Evolutionary conservation across 169 alveolate species (phyloP).

Genomic region (Babesia bigemina): DNA sequence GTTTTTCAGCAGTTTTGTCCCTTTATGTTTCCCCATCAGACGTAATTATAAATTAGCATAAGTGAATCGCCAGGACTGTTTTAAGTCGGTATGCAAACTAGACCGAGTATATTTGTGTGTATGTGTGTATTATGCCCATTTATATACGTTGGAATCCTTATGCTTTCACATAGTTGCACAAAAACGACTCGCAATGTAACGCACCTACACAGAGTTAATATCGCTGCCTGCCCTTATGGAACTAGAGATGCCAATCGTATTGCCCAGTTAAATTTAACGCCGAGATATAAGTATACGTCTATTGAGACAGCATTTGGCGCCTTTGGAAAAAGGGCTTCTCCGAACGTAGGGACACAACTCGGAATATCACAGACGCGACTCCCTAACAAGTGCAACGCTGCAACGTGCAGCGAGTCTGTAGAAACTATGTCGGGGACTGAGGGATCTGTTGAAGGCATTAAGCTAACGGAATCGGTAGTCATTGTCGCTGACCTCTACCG

Average conservation of each 20-base stretch:
- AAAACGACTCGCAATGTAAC: constrained; percentile 3
- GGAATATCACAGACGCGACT: background rate
- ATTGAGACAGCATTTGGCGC: background rate
- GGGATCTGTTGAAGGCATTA: background rate
- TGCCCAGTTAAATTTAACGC: background rate
- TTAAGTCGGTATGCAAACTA: constrained; percentile 7
- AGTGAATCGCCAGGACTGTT: background rate
- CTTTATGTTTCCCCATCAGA: background rate
- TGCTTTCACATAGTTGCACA: background rate
- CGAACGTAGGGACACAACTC: background rate
- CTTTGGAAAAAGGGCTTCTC: background rate
- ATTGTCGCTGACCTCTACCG: constrained; percentile 15
- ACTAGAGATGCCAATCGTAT: background rate
- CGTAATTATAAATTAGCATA: too few species aligned
- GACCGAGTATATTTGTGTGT: background rate
- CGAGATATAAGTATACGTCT: background rate
- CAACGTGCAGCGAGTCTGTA: background rate
- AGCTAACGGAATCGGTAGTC: background rate
- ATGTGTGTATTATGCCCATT: background rate
- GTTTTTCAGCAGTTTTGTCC: background rate
- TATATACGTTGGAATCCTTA: background rate
- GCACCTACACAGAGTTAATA: background rate
- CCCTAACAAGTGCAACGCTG: background rate
- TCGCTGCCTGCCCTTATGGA: background rate
- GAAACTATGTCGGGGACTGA: background rate